Percentiles rank a stretch among this genome's conserved stretches.
These are phyloP conservation scores for Myxozyma sirexii DNA, from an alignment of 805 yeast genomes.

Conservation along the genomic window DNA sequence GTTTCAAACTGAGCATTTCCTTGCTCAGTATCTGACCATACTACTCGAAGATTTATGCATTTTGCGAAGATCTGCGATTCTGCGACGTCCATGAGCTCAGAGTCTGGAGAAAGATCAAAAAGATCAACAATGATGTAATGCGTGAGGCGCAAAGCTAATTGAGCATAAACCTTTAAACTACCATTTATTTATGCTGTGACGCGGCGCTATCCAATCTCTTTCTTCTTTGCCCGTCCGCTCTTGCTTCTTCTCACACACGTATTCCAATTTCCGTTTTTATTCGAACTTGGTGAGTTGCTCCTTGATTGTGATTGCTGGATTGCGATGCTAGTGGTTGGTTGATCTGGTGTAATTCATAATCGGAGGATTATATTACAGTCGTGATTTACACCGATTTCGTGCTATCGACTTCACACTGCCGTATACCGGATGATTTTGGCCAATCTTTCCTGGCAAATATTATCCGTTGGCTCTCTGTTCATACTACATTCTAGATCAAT, in stretches of 20 bases:
- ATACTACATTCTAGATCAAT: too few species aligned
- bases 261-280: too few species aligned
- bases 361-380: too few species aligned
- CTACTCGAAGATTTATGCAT: background rate
- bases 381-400: too few species aligned
- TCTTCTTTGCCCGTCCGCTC: background rate
- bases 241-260: background rate
- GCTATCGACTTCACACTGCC: too few species aligned
- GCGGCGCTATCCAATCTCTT: slow-evolving; percentile 3
- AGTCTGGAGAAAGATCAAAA: background rate
- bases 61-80: background rate
- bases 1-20: background rate
- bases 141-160: background rate
- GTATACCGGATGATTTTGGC: too few species aligned
- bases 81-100: background rate
- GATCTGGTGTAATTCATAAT: too few species aligned
- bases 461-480: too few species aligned
- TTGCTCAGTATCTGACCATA: background rate
- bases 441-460: too few species aligned
- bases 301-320: too few species aligned
- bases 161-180: background rate
- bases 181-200: slow-evolving; percentile 5
- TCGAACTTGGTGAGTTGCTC: too few species aligned
- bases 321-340: too few species aligned
- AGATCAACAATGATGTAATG: slow-evolving; percentile 5